Evolutionary conservation across 257 asterid genomes (phyloP).

Genomic region (Primulina huaijiensis): DNA sequence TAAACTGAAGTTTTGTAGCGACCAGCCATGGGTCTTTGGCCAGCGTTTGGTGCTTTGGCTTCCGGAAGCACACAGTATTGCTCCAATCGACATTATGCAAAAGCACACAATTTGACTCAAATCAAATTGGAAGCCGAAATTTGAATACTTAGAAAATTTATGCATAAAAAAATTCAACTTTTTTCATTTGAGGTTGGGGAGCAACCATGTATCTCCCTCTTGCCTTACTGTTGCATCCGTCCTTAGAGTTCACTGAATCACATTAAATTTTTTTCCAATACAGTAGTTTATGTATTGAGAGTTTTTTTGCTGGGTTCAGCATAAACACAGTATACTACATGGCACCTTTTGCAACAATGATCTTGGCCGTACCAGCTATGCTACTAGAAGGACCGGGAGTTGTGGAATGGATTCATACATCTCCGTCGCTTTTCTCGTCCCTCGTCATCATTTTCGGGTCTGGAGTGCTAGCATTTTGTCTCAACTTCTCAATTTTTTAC

Average conservation of each 20-base stretch:
- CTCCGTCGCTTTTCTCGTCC: slow-evolving; percentile 59
- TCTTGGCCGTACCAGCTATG: slow-evolving; percentile 77
- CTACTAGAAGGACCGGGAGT: slow-evolving; percentile 82
- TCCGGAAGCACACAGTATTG: no score
- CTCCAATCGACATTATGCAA: no score
- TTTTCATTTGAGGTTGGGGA: not conserved
- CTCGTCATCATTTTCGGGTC: slow-evolving; percentile 73
- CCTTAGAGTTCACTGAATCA: not conserved
- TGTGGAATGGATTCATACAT: slow-evolving; percentile 55
- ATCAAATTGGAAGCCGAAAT: not conserved
- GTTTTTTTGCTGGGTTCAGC: slow-evolving; percentile 36
- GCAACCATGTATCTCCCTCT: not conserved
- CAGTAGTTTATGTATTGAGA: not conserved
- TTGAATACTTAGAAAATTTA: not conserved
- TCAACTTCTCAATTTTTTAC: slow-evolving; percentile 49
- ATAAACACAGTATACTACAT: slow-evolving; percentile 95
- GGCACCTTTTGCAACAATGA: slow-evolving; percentile 97
- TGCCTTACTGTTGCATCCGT: not conserved
- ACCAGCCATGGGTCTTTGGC: no score
- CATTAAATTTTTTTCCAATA: not conserved
- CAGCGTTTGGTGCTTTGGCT: no score
- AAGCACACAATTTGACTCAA: not conserved
- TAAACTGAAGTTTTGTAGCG: no score
- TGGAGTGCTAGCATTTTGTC: slow-evolving; percentile 87
- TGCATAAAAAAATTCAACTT: no score